These are phyloP conservation scores for Glutinoglossum americanum DNA, from an alignment of 495 filamentous ascomycete genomes.

Conservation along the genomic window DNA sequence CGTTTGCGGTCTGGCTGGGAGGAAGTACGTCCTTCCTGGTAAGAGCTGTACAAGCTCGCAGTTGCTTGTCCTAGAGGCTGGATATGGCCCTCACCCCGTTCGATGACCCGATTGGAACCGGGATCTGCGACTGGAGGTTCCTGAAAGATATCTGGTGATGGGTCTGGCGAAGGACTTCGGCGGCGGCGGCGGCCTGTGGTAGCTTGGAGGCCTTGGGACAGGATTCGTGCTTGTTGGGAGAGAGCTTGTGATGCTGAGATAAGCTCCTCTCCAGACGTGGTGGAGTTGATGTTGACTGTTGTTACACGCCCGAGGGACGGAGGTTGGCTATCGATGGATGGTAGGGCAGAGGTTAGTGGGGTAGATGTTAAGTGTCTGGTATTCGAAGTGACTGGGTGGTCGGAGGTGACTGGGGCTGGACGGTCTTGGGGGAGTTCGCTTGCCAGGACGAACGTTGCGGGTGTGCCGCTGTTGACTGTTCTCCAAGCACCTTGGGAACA, in stretches of 20 bases:
- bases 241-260: not conserved
- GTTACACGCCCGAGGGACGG: not conserved
- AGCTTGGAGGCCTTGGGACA: not conserved
- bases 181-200: not conserved
- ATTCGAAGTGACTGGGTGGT: conserved; percentile 27
- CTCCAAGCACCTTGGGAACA: conserved; percentile 1
- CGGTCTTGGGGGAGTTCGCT: conserved; percentile 26
- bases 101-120: not conserved
- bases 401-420: conserved; percentile 34
- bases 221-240: not conserved
- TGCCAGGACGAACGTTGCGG: conserved; percentile 39
- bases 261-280: not conserved
- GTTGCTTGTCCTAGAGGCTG: not conserved
- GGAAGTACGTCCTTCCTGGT: not conserved
- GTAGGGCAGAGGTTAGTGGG: conserved; percentile 11
- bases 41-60: not conserved
- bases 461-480: conserved; percentile 20
- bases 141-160: not conserved
- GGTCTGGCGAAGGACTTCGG: not conserved
- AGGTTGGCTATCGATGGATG: conserved; percentile 4
- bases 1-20: conserved; percentile 31
- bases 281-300: conserved; percentile 3
- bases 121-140: not conserved
- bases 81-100: not conserved
- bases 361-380: conserved; percentile 18